Conservation (phyloP, 2,329 filamentous ascomycete species). For the Diaporthe ampelina region DNA sequence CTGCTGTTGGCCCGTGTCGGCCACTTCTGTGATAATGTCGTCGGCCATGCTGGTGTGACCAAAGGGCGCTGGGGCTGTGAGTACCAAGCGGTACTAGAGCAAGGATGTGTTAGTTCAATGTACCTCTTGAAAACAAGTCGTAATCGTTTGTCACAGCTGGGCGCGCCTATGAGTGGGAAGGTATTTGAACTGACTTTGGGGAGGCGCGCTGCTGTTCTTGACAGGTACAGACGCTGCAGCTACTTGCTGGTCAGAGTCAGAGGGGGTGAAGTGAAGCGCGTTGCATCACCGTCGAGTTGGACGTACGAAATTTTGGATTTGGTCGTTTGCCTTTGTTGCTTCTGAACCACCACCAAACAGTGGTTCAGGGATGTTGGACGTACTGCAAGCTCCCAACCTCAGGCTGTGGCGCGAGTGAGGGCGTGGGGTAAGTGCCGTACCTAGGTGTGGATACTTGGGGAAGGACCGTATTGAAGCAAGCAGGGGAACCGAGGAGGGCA, state of each 20-base stretch:
- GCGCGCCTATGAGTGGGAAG: not conserved
- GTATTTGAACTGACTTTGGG: fast-evolving
- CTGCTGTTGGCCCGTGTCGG: not conserved
- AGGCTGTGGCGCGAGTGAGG: no score
- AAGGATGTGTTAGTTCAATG: not conserved
- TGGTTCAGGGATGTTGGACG: no score
- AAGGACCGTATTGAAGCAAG: not conserved
- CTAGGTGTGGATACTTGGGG: no score
- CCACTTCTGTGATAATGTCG: no score
- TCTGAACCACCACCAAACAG: not conserved
- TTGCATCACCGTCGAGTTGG: not conserved
- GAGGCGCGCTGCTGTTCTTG: fast-evolving
- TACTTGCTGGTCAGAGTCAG: not conserved
- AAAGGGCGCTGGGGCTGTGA: not conserved
- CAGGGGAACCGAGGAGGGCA: no score
- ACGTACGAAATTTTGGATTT: not conserved
- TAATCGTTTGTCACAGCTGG: not conserved
- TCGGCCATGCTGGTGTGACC: not conserved
- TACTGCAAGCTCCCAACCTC: not conserved
- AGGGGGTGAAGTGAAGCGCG: fast-evolving
- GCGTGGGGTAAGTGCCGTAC: no score
- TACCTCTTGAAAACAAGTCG: fast-evolving
- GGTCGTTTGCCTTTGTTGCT: not conserved
- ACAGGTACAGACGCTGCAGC: not conserved
- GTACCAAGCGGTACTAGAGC: not conserved